phyloP scores from a whole-genome alignment of 441 rosid species.

The Metrosideros polymorpha region DNA sequence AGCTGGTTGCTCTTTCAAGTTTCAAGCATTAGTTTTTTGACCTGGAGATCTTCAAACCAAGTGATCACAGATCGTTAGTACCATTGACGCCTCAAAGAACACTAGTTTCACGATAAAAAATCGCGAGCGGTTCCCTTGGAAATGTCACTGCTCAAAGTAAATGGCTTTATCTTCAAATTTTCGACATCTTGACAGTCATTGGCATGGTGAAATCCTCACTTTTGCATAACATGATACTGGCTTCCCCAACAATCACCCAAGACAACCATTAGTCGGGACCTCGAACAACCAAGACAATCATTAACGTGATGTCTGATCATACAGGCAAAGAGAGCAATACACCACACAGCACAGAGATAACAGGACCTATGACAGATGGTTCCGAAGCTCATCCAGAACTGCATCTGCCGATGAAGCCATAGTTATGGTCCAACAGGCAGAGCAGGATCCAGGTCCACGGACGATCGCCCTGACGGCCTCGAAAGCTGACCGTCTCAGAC shows the following conservation, averaged over 20 bases:
- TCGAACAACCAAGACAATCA: background rate
- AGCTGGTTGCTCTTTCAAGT: background rate
- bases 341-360: background rate
- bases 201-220: background rate
- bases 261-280: background rate
- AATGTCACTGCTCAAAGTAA: background rate
- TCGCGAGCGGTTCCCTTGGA: background rate
- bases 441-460: constrained; percentile 95
- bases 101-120: background rate
- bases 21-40: background rate
- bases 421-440: constrained; percentile 86
- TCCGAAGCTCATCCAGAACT: constrained; percentile 91
- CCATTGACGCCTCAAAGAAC: background rate
- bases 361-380: constrained; percentile 83
- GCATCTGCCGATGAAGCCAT: constrained; percentile 62
- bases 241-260: background rate
- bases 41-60: background rate
- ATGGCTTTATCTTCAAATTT: background rate
- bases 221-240: background rate
- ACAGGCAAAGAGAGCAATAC: background rate
- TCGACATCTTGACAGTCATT: background rate
- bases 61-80: background rate
- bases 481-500: constrained; percentile 94
- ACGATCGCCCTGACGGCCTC: constrained; percentile 91
- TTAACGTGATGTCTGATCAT: background rate